phyloP scores from a whole-genome alignment of 129 eudicot species.

The Artemisia annua region DNA sequence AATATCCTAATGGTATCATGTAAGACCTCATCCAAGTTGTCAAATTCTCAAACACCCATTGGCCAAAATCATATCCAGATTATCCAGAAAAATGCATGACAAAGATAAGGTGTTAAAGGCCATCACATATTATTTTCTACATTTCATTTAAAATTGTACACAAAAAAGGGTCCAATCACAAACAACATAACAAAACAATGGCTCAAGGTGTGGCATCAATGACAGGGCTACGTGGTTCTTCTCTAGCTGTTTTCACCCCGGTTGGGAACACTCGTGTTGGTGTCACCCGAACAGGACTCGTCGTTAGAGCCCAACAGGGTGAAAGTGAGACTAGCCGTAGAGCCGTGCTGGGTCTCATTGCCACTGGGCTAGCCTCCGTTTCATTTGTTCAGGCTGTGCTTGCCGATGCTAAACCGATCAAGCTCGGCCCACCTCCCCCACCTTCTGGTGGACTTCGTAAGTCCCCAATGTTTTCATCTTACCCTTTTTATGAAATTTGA shows the following conservation, averaged over 20 bases:
- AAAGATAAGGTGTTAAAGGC: slow-evolving; percentile 60
- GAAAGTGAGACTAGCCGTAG: slow-evolving; percentile 88
- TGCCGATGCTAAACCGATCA: slow-evolving; percentile 84
- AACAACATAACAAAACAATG: slow-evolving; percentile 31
- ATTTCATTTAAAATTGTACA: slow-evolving; percentile 27
- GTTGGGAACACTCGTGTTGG: slow-evolving; percentile 40
- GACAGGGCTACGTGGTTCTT: slow-evolving; percentile 42
- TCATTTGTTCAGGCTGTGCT: slow-evolving; percentile 79
- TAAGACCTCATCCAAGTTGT: slow-evolving; percentile 52
- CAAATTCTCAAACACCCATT: slow-evolving; percentile 38
- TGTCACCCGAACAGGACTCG: slow-evolving; percentile 45
- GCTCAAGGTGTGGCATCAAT: slow-evolving; percentile 68
- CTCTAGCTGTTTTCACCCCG: slow-evolving; percentile 28
- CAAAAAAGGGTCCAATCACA: slow-evolving; percentile 15
- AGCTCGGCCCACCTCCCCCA: slow-evolving; percentile 84
- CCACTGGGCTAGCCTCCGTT: slow-evolving; percentile 78
- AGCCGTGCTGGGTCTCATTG: slow-evolving; percentile 82
- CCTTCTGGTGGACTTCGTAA: slow-evolving; percentile 95
- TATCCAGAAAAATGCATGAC: slow-evolving; percentile 32
- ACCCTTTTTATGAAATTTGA: not conserved
- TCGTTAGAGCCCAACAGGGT: slow-evolving; percentile 73
- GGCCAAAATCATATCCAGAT: slow-evolving; percentile 66
- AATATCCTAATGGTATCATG: slow-evolving; percentile 14
- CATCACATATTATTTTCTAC: slow-evolving; percentile 53
- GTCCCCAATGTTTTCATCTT: slow-evolving; percentile 24